Percentiles rank a stretch among this genome's conserved stretches.
phyloP scores from a whole-genome alignment of 225 moss, liverwort and hornwort genomes.

The Sphagnum contortum region DNA sequence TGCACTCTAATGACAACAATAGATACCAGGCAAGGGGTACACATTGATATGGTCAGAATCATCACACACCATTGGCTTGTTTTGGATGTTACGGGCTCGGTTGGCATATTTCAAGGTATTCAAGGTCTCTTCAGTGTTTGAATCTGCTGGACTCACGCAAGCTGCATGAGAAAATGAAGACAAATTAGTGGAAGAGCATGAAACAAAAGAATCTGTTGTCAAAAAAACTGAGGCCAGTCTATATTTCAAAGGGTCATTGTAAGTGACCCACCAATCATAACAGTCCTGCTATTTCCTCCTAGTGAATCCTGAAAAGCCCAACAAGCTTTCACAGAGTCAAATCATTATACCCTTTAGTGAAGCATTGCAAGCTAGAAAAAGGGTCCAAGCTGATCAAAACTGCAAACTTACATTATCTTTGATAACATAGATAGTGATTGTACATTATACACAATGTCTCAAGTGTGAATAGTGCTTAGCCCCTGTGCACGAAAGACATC shows the following conservation, averaged over 20 bases:
- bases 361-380: no score
- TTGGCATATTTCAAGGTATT: slow-evolving; percentile 96
- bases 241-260: no score
- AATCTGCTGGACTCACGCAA: slow-evolving; percentile 96
- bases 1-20: no score
- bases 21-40: no score
- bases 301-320: slow-evolving; percentile 70
- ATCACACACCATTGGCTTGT: slow-evolving; percentile 71
- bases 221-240: background rate
- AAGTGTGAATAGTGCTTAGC: no score
- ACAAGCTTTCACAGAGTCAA: background rate
- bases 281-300: slow-evolving; percentile 95
- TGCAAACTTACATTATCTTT: no score
- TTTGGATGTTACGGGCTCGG: slow-evolving; percentile 90
- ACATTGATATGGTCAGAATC: no score
- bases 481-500: no score
- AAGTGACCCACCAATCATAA: slow-evolving; percentile 77
- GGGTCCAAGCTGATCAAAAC: no score
- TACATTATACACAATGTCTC: no score
- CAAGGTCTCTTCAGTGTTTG: slow-evolving; percentile 82
- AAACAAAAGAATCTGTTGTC: background rate
- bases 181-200: background rate
- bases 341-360: no score
- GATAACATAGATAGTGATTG: no score
- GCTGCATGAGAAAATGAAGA: slow-evolving; percentile 35